Evolutionary conservation across 75 land plant species (phyloP), one percentile per base, ranked within the genome.

Genomic region (Adiantum capillusveneris): DNA sequence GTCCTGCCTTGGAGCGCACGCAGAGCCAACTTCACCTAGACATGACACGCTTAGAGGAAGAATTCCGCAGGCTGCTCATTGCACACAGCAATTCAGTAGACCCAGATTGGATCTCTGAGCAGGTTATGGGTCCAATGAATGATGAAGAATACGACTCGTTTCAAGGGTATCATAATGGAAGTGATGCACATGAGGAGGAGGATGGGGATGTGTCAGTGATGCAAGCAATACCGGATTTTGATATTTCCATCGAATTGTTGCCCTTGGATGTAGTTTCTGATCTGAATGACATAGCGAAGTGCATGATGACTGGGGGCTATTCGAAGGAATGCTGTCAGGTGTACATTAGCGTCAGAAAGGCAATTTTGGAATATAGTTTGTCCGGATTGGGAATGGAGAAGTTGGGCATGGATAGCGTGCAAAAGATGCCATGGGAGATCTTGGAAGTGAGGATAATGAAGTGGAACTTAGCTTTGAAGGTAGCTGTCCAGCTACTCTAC

Each of bases 41-140:
- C 62, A 89, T 93, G 98, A 71, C 81, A 9, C 58, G 98, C 17
- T 71, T 93, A 18, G 83, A 93, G 42, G 87, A 85, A 61, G 98
- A 93, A 81, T 93, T 93, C 63, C 76, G 88, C 0, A 61, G 80
- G 69, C 26, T 86, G 19, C 70, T 84, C n/a, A 39, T 65, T 1
- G 0, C 62, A 12, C 70, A 77, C 41, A 58, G 77, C 19, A 53
- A 72, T 11, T 41, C 31, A 19, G 28, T 71, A 2, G 65, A 75
- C 51, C 66, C 74, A 11, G 81, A 65, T 1, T 30, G 67, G 44
- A 31, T 74, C 67, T 28, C 42, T 44, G 58, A 71, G 29, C 37
- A 34, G 37, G 37, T 9, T 31, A 63, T 24, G 36, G 42, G 22
- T 57, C 29, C 43, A 29, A 42, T 2, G 20, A 57, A 12, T 31